Base-by-base conservation (phyloP, 164 flowering plant genomes). In the Tetracentron sinense region DNA sequence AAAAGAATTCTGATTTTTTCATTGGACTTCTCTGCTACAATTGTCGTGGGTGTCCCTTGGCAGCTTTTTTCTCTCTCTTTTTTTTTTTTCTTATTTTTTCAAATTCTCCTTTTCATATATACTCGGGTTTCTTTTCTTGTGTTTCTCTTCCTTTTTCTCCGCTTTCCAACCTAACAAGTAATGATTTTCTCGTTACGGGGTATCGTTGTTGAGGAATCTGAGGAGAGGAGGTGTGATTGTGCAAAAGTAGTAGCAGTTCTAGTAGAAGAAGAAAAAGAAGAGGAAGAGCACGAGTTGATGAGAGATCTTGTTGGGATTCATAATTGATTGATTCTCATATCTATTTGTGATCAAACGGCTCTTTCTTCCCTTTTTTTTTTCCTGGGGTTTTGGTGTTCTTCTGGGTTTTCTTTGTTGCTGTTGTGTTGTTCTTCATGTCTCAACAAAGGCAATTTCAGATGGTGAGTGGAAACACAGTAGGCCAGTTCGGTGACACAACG, bases 101-200 rank as follows among this genome's bases (percentile, higher is more conserved):
- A 21, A 51, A 22, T 51, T 51, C 5, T n/a, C 2, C 8, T 2
- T 1, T 52, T 6, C 57, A 42, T 23, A 54, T 62, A 66, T 56
- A 58, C 25, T 2, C 5, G n/a, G n/a, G n/a, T n/a, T 56, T 33
- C 12, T 52, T 50, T 63, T 59, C 28, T 53, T 62, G 56, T 68
- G 50, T 52, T 19, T 60, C 58, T 58, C 46, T 62, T 57, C 11
- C 22, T n/a, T 51, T 54, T 62, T 59, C 44, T 60, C 28, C n/a
- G 28, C 52, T 70, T 64, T 55, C 66, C 65, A 54, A 27, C 71
- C 71, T 50, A 66, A 63, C 72, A 69, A 64, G 71, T 66, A 69
- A 81, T 79, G 79, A 76, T 80, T 77, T 75, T 80, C 81, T 83
- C 75, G 78, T 77, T 79, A 72, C 26, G 70, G 79, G n/a, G 77